Percentiles rank a stretch among this genome's conserved stretches.
phyloP scores from a whole-genome alignment of 2,329 filamentous ascomycete species.

The Cladosporium halotolerans region DNA sequence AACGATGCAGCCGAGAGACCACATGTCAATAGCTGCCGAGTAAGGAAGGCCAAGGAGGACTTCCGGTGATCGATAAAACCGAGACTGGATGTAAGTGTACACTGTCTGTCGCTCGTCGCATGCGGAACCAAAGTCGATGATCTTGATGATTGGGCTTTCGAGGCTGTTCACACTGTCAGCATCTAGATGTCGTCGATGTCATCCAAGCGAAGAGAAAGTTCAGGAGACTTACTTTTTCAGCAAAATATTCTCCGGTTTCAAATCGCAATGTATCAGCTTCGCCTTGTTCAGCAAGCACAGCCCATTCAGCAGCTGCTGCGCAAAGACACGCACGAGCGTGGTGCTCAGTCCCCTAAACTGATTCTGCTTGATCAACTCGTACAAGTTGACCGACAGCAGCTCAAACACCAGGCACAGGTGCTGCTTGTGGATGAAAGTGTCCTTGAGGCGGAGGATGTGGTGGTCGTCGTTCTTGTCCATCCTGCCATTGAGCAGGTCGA shows the following conservation, averaged over 20 bases:
- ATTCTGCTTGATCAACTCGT: constrained; percentile 98
- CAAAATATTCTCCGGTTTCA: constrained; percentile 97
- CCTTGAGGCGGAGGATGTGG: constrained; percentile 86
- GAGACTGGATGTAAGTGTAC: constrained; percentile 97
- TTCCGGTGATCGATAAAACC: constrained; percentile 96
- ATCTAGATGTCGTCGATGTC: not conserved
- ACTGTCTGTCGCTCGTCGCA: constrained; percentile 98
- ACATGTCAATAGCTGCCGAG: constrained; percentile 99
- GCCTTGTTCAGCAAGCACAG: constrained; percentile 91
- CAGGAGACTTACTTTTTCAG: constrained; percentile 68
- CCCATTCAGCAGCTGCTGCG: constrained; percentile 90
- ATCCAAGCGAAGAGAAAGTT: not conserved
- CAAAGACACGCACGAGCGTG: constrained; percentile 92
- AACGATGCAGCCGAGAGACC: constrained; percentile 96
- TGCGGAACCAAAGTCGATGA: constrained; percentile 97
- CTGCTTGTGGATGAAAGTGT: constrained; percentile 96
- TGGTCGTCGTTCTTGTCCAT: constrained; percentile 99
- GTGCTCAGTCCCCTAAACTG: constrained; percentile 97
- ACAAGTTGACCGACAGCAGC: constrained; percentile 91
- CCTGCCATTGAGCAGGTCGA: constrained; percentile 94
- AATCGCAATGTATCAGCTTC: constrained; percentile 91
- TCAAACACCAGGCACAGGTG: constrained; percentile 97
- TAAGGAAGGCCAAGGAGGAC: constrained; percentile 93
- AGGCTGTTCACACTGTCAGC: constrained; percentile 46
- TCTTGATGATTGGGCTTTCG: constrained; percentile 98